Evolutionary conservation across 257 asterid genomes (phyloP), one percentile per base, ranked within the genome.

Genomic region (Handroanthus guayacan): DNA sequence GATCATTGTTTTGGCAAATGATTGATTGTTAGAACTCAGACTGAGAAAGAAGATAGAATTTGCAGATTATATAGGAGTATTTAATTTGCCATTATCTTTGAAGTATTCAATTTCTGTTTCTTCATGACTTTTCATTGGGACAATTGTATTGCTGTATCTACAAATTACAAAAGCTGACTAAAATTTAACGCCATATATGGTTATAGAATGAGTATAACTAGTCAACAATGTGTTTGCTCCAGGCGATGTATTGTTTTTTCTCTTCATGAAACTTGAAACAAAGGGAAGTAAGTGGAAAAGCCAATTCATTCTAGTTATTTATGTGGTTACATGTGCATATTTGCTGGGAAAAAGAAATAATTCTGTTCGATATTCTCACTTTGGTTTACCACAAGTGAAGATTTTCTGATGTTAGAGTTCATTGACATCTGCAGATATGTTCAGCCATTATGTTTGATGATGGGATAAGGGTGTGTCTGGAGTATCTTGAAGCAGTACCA

Each of bases 401-500:
- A 1, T 3, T 63, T 78, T 64, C 71, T 56, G 7, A 74, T 34
- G 25, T 67, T 64, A 47, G 68, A 75, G 20, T 72, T 69, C 4
- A 43, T 79, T 58, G 75, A 36, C 58, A 48, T 16, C 39, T 83
- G 64, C 85, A 95, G 99, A 88, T 93, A 52, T 91, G 80, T 77
- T 86, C 97, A 18, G 97, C 94, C 58, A 78, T 95, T 70, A 75
- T 85, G 82, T 95, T 89, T 72, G 97, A 88, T 54, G 97, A 84
- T 73, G 98, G 97, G 69, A 75, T 89, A 8, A 83, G 69, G 51
- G 92, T 97, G 48, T 93, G 98, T 66, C 82, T 90, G 87, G 96
- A 90, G 80, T 89, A 86, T 75, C 82, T 95, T 6, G 99, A 90
- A 87, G 89, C 97, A 39, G 86, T 89, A 20, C 99, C 99, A 5